Conservation (phyloP, 495 filamentous ascomycete species). For the Lepidopterella palustris region DNA sequence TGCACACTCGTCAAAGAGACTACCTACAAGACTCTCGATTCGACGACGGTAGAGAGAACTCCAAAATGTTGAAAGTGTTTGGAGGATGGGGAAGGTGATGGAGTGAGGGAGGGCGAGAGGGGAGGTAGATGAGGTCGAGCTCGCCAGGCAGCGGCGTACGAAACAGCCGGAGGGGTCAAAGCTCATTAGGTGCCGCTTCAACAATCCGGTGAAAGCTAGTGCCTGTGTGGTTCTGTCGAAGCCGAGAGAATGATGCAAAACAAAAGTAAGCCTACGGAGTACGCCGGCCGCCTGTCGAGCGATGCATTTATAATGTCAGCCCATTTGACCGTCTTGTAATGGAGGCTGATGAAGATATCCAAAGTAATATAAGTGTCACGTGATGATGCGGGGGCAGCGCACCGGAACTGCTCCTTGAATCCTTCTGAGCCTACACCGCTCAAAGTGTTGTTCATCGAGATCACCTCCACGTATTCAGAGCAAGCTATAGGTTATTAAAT, state of each 20-base stretch:
- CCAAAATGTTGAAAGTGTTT: neutral
- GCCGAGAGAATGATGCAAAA: neutral
- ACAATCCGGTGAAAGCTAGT: neutral
- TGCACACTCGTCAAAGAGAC: slow-evolving; percentile 1
- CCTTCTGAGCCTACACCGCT: too few species aligned
- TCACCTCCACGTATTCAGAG: too few species aligned
- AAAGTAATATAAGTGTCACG: too few species aligned
- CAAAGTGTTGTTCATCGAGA: too few species aligned
- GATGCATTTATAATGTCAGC: neutral
- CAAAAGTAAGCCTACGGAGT: neutral
- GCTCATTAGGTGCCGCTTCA: neutral
- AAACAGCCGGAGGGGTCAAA: neutral
- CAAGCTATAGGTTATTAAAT: too few species aligned
- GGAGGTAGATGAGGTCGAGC: slow-evolving; percentile 1
- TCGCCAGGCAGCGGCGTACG: neutral
- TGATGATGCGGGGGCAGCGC: too few species aligned
- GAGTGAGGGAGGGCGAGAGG: neutral
- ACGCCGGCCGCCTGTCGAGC: neutral
- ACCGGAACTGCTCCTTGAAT: too few species aligned
- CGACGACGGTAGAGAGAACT: neutral
- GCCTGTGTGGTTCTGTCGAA: too few species aligned
- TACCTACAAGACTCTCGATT: neutral
- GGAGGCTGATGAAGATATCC: too few species aligned
- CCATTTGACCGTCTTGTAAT: too few species aligned
- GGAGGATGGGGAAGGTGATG: neutral